These are phyloP conservation scores for Aspergillus diversus DNA, from an alignment of 495 filamentous ascomycete species.

Conservation along the genomic window DNA sequence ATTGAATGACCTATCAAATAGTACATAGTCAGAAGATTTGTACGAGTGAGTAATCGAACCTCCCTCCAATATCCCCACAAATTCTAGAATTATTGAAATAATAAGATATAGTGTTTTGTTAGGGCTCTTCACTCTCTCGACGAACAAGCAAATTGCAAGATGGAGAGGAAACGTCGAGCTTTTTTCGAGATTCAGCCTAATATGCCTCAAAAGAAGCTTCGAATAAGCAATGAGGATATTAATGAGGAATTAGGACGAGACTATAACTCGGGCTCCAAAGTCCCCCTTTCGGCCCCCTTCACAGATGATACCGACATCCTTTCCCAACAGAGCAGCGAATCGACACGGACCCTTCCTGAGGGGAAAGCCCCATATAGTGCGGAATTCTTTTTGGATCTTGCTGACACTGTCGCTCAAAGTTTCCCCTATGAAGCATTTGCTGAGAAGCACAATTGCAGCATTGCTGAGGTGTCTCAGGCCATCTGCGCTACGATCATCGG, in stretches of 20 bases:
- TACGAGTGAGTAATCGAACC: too few species aligned
- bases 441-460: constrained; percentile 20
- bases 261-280: background rate
- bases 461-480: constrained; percentile 20
- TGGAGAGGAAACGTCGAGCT: background rate
- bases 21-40: too few species aligned
- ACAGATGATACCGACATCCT: background rate
- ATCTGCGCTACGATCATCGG: constrained; percentile 24
- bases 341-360: background rate
- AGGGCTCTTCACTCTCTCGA: background rate
- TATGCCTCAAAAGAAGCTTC: background rate
- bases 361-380: constrained; percentile 16
- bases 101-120: background rate
- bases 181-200: background rate
- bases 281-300: background rate
- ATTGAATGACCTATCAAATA: too few species aligned
- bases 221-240: background rate
- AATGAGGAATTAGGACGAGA: background rate
- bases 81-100: background rate
- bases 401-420: constrained; percentile 9
- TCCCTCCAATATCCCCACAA: background rate
- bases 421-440: constrained; percentile 31
- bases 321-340: background rate
- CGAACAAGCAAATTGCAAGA: background rate
- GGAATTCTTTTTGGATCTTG: constrained; percentile 29